Percentiles rank a stretch among this genome's conserved stretches.
phyloP scores from a whole-genome alignment of 345 rosid genomes.

The Excoecaria cochinchinensis region DNA sequence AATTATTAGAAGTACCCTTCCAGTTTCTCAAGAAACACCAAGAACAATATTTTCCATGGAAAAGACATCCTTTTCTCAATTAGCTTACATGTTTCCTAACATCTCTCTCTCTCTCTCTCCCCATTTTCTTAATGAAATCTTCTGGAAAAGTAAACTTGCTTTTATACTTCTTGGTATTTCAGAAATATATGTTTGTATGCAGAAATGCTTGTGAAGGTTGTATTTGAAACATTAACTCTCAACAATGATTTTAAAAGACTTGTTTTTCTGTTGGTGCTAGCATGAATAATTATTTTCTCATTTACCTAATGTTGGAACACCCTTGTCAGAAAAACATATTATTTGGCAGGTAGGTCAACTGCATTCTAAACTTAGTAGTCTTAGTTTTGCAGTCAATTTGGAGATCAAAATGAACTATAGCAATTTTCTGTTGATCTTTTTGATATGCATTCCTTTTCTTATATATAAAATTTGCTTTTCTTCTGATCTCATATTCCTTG shows the following conservation, averaged over 20 bases:
- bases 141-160: background rate
- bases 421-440: background rate
- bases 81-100: background rate
- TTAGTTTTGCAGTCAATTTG: background rate
- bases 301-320: too few species aligned
- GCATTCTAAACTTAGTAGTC: background rate
- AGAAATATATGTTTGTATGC: background rate
- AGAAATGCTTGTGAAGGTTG: background rate
- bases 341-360: background rate
- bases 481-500: constrained; percentile 17
- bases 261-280: background rate
- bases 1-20: background rate
- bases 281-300: background rate
- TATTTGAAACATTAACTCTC: background rate
- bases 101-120: background rate
- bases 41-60: background rate
- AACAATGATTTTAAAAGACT: background rate
- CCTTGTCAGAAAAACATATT: background rate
- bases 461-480: background rate
- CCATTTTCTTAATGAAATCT: background rate
- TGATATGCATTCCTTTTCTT: background rate
- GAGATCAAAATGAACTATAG: background rate
- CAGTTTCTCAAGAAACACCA: background rate
- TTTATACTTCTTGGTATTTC: background rate
- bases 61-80: background rate